Base-by-base conservation (phyloP, 441 rosid genomes). In the Bruguiera hainesii region DNA sequence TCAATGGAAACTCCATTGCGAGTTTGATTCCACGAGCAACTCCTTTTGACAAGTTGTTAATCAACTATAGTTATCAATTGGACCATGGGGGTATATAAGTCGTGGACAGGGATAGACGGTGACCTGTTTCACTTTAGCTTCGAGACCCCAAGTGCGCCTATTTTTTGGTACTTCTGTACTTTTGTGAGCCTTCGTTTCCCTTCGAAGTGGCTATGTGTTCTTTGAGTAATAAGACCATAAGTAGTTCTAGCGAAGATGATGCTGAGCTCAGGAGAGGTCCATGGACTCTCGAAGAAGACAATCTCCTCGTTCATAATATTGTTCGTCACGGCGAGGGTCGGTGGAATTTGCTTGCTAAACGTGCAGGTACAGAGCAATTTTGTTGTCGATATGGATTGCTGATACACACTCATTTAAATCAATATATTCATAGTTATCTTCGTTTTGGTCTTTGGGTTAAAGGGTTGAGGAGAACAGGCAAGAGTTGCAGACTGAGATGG, bases 251-350 rank as follows among this genome's bases (percentile, higher is more conserved):
- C 63, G 81, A 75, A 55, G 18, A 55, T 23, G 58, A 55, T 23
- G 11, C 29, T 65, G 76, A 77, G 57, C 85, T 78, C 4, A 79
- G 91, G 60, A 79, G 84, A 79, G 93, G 96, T 16, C 96, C 90
- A 7, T 82, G 93, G 97, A 85, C 90, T 0, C 75, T 73, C 10
- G 91, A 84, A 71, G 96, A 91, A 78, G 91, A 89, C 75, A 67
- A 76, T 63, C 79, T 85, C 18, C 87, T 83, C 42, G 68, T 81
- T 69, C 75, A 81, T 63, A 76, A 73, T 73, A 73, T 87, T 69
- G 60, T 76, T 60, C 65, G 66, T 26, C 85, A 85, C 50, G 87
- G 93, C 28, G 86, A 87, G 58, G 90, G 96, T 60, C 79, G 84
- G 5, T 87, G 91, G 97, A 90, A 85, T 74, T 65, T 72, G 64